These are phyloP conservation scores for Sinapis alba DNA, from an alignment of 441 rosid genomes.

Conservation along the genomic window DNA sequence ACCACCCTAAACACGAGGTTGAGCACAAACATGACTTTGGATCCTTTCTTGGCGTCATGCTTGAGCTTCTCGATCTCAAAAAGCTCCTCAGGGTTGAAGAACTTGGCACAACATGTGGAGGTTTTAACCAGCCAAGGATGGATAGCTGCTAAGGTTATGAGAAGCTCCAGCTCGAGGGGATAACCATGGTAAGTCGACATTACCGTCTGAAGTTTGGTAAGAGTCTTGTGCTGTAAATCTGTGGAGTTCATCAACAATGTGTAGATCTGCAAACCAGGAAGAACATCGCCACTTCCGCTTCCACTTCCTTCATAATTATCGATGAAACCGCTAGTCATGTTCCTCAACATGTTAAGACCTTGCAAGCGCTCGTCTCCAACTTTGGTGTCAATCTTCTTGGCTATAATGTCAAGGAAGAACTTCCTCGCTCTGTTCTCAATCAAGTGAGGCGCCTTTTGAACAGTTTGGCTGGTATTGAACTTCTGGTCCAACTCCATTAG, in stretches of 20 bases:
- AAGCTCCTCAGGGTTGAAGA: conserved; percentile 55
- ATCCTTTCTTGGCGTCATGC: conserved; percentile 70
- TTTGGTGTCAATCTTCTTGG: conserved; percentile 73
- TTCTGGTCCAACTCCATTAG: conserved; percentile 66
- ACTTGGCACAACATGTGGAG: conserved; percentile 63
- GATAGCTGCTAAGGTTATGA: conserved; percentile 85
- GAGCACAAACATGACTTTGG: conserved; percentile 90
- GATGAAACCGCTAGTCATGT: conserved; percentile 69
- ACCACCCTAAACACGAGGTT: conserved; percentile 78
- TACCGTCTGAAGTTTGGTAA: conserved; percentile 62
- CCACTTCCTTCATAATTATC: conserved; percentile 74
- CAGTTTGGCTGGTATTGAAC: conserved; percentile 44
- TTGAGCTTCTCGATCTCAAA: conserved; percentile 56
- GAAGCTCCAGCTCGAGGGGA: conserved; percentile 81
- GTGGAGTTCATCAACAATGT: conserved; percentile 89
- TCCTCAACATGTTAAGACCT: conserved; percentile 80
- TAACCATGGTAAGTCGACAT: conserved; percentile 68
- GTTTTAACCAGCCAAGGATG: conserved; percentile 86
- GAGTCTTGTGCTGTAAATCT: conserved; percentile 61
- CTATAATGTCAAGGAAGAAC: conserved; percentile 75
- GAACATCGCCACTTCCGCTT: conserved; percentile 56
- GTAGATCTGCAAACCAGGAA: conserved; percentile 92
- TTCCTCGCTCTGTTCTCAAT: conserved; percentile 82
- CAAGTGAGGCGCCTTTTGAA: conserved; percentile 66
- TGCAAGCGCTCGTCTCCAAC: conserved; percentile 66